These are phyloP conservation scores for Mortierella sp. DNA, from an alignment of 371 early-diverging fungal species.

Conservation along the genomic window DNA sequence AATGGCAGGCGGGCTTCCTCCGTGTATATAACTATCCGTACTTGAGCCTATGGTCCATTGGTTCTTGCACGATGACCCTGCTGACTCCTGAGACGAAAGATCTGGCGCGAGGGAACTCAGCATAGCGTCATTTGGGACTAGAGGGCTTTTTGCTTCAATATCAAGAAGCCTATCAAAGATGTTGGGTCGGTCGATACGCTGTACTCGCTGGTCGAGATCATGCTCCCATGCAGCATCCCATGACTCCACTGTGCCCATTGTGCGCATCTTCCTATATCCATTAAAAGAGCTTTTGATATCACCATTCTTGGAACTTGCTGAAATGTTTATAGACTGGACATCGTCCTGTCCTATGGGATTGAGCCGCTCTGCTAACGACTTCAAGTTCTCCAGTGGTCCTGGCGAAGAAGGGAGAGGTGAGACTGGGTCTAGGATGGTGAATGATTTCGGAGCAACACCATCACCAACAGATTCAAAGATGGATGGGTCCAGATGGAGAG, in stretches of 20 bases:
- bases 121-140: neutral
- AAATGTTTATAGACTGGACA: neutral
- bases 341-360: constrained; percentile 1
- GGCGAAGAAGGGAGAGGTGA: neutral
- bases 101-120: neutral
- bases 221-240: constrained; percentile 23
- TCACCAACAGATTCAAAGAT: constrained; percentile 33
- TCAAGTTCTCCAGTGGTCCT: constrained; percentile 1
- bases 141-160: neutral
- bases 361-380: constrained; percentile 9
- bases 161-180: constrained; percentile 25
- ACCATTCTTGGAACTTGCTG: neutral
- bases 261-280: neutral
- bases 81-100: neutral
- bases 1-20: neutral
- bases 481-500: constrained; percentile 22
- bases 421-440: constrained; percentile 4
- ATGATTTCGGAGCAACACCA: constrained; percentile 17
- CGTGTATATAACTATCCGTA: neutral
- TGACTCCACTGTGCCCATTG: neutral
- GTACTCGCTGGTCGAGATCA: constrained; percentile 35
- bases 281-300: no score
- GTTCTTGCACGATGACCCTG: neutral
- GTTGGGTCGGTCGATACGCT: constrained; percentile 15
- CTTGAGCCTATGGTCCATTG: neutral